Evolutionary conservation across 1,284 basidiomycete genomes (phyloP), one percentile per base, ranked within the genome.

Genomic region (Calocybe gambosa): DNA sequence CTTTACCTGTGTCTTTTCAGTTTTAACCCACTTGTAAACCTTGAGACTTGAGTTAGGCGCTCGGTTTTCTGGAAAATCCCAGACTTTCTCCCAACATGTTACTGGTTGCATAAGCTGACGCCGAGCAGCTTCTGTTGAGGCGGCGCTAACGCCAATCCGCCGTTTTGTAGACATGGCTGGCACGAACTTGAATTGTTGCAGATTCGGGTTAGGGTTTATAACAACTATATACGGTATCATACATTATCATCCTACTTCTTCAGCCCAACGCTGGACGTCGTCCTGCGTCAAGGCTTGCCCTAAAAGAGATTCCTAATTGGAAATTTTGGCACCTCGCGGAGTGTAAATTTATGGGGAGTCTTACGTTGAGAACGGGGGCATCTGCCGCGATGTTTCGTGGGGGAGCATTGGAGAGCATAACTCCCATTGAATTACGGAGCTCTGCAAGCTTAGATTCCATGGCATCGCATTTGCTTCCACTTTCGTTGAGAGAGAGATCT

Each of bases 81-180:
- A 85, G 20, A 71, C 67, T 64, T 82, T 85, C 63, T 88, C 85
- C 85, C 85, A 89, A 51, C 79, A 84, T 33, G 74, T 75, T 23
- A 88, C 86, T 5, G 85, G 86, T 57, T 85, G 81, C 84, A 89
- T 89, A 16, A 89, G 70, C 63, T 87, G 83, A 49, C 85, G 72
- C 23, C 86, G 75, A 31, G 85, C 85, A 42, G 84, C 83, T 63
- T 89, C 86, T 2, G 85, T 84, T 31, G 81, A 82, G 28, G 83
- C 81, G 26, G 73, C 71, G 58, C 80, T 85, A 52, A 89, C 79
- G 2, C 85, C 85, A 42, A 88, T 83, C 60, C 83, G 77, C 53
- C 85, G 70, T 62, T 78, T 71, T 19, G 81, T 83, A 31, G 85
- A 71, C 85, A 88, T 88, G n/a, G 31, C 15, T 15, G 31, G 21